Percentiles rank a stretch among this genome's conserved stretches.
Conservation (phyloP, 2,329 filamentous ascomycete genomes). For the Pseudophaeomoniella oleicola region DNA sequence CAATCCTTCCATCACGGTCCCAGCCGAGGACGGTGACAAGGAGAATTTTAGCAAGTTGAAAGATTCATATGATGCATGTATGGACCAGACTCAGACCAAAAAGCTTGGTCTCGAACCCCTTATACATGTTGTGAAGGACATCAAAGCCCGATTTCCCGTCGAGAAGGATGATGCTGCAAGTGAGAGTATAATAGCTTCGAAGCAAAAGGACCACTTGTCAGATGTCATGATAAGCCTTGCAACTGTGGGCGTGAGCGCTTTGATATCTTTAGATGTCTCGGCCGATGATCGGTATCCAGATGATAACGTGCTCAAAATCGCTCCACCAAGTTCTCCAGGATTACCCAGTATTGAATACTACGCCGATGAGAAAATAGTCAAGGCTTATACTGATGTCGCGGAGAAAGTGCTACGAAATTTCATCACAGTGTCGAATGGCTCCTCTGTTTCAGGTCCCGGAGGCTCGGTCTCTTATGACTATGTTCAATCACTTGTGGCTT, state of each 20-base stretch:
- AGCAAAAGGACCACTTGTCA: conserved; percentile 16
- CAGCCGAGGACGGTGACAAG: conserved; percentile 32
- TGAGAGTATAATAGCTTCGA: conserved; percentile 5
- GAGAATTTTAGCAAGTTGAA: conserved; percentile 54
- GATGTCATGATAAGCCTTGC: conserved; percentile 21
- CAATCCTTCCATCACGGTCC: not conserved
- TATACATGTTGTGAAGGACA: conserved; percentile 36
- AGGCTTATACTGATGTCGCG: conserved; percentile 33
- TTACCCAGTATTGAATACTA: conserved; percentile 50
- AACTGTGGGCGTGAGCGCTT: conserved; percentile 19
- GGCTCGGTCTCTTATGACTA: conserved; percentile 14
- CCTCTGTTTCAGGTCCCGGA: not conserved
- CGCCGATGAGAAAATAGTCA: conserved; percentile 36
- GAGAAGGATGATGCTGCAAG: conserved; percentile 10
- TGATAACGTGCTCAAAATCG: conserved; percentile 32
- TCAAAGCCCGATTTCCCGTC: conserved; percentile 32
- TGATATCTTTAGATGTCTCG: conserved; percentile 19
- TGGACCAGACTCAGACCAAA: conserved; percentile 45
- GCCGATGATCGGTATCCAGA: conserved; percentile 42
- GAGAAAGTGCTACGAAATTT: conserved; percentile 19
- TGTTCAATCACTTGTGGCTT: conserved; percentile 16
- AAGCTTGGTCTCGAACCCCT: conserved; percentile 42
- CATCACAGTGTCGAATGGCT: not conserved
- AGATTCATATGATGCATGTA: conserved; percentile 49
- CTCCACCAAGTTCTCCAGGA: conserved; percentile 33